phyloP scores from a whole-genome alignment of 78 protist species.

The Cavenderia fasciculata region DNA sequence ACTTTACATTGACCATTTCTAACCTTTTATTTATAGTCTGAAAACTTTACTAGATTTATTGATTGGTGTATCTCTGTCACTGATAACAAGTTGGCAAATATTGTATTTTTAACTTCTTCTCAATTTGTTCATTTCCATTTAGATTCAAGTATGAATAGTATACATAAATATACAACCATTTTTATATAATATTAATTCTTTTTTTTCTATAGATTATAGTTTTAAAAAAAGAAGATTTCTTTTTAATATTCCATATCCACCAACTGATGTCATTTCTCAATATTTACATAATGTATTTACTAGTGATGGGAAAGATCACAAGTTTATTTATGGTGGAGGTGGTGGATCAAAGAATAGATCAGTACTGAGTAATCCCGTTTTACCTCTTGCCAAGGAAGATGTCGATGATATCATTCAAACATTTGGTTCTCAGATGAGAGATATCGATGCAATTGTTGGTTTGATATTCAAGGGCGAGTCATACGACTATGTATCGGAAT shows the following conservation, averaged over 20 bases:
- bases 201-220: neutral
- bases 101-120: constrained; percentile 67
- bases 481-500: constrained; percentile 7
- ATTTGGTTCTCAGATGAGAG: constrained; percentile 72
- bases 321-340: neutral
- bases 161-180: neutral
- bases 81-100: constrained; percentile 71
- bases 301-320: neutral
- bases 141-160: constrained; percentile 38
- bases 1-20: neutral
- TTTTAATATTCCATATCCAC: constrained; percentile 53
- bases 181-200: neutral
- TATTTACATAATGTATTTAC: constrained; percentile 24
- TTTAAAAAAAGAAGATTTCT: constrained; percentile 71
- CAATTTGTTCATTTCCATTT: constrained; percentile 73
- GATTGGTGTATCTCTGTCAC: constrained; percentile 73
- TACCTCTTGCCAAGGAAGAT: neutral
- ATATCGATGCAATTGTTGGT: constrained; percentile 53
- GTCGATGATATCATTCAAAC: constrained; percentile 17
- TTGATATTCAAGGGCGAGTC: constrained; percentile 49
- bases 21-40: neutral
- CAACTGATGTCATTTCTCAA: constrained; percentile 1
- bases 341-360: neutral
- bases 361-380: no score
- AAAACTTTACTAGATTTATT: constrained; percentile 63